These are phyloP conservation scores for Aurantiochytrium sp. DNA, from an alignment of 108 stramenopile species.

Conservation along the genomic window DNA sequence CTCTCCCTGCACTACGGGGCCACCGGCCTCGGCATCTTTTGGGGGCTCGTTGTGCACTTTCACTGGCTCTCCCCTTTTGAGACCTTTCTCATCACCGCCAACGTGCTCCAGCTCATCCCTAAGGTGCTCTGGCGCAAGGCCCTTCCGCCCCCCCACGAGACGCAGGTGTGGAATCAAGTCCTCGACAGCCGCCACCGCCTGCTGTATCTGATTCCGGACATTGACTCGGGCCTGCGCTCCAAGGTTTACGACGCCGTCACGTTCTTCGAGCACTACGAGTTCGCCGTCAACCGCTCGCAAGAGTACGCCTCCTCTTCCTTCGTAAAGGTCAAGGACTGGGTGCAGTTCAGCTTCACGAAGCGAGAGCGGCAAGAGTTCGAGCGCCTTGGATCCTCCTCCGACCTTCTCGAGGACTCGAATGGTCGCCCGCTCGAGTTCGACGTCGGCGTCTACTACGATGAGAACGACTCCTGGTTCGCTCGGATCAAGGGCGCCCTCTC, in stretches of 20 bases:
- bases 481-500: not conserved
- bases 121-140: not conserved
- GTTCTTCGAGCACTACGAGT: not conserved
- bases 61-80: not conserved
- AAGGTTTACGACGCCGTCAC: not conserved
- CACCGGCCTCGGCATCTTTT: not conserved
- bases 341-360: not conserved
- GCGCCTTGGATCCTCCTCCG: not conserved
- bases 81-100: not conserved
- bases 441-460: not conserved
- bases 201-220: not conserved
- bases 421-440: not conserved
- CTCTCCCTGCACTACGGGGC: not conserved
- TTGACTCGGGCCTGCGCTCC: not conserved
- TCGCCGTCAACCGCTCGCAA: not conserved
- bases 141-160: not conserved
- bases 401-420: not conserved
- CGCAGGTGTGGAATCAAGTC: not conserved
- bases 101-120: not conserved
- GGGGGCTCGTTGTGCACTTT: not conserved
- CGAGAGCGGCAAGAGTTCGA: not conserved
- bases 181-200: not conserved
- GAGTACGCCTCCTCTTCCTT: not conserved
- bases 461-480: not conserved
- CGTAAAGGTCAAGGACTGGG: conserved; percentile 3